Base-by-base conservation (phyloP, 345 rosid genomes). In the Eutrema yunnanense region DNA sequence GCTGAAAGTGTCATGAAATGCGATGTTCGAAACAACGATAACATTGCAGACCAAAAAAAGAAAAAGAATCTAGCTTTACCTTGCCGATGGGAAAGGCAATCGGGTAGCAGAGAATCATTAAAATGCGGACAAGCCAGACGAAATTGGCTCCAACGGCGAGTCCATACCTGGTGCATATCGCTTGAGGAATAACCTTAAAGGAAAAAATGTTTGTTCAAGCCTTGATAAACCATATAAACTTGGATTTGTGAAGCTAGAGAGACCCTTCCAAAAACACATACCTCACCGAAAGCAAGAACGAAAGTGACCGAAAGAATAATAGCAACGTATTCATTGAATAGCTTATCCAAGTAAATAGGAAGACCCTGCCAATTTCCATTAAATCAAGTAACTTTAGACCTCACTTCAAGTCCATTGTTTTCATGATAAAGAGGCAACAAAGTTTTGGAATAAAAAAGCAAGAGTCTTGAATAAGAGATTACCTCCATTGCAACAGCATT, bases 401-500 rank as follows among this genome's bases (percentile, higher is more conserved):
- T 47, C 9, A 52, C 16, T 14, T 16, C 36, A 0, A 48, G 61
- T 16, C 8, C 57, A 66, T 14, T 11, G 22, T 30, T 34, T 51
- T 14, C 14, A 49, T n/a, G 7, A 22, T 1, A n/a, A 40, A 7
- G 12, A 66, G 8, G 8, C n/a, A 8, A 6, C 41, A 47, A 26
- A 53, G 37, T 29, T 53, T 14, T 32, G 7, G 1, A 32, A 40
- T 52, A 36, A 52, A 6, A 56, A 59, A 61, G 65, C 12, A 41
- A 62, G 52, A 71, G 43, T 32, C 4, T 37, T 42, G 41, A 48
- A 42, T 3, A 71, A 19, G 38, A 19, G 46, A 6, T 38, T 34
- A 95, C 99, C 98, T 95, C 99, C 99, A 95, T 95, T 6, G 99
- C 46, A 63, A 65, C 81, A 4, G 96, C 98, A 87, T 95, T 95